Conservation (phyloP, 2,329 filamentous ascomycete species). For the Ilyonectria robusta region DNA sequence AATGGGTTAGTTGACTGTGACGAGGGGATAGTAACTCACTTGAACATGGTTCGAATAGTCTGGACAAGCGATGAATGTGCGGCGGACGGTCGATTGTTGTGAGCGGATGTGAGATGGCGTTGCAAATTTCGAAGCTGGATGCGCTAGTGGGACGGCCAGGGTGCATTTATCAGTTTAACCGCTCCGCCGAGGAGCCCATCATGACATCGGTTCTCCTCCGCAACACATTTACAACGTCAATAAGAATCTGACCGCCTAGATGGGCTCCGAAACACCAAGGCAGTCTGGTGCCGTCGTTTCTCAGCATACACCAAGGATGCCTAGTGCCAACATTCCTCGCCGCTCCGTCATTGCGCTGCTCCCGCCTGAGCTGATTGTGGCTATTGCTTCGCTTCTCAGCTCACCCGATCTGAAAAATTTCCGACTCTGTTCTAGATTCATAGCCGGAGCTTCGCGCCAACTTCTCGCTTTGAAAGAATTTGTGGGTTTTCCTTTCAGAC, state of each 20-base stretch:
- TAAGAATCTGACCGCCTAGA: neutral
- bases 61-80: neutral
- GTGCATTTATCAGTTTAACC: neutral
- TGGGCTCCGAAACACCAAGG: neutral
- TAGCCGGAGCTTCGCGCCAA: constrained; percentile 16
- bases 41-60: constrained; percentile 37
- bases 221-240: neutral
- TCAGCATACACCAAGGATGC: neutral
- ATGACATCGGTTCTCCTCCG: neutral
- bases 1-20: neutral
- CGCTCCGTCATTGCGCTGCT: constrained; percentile 30
- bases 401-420: constrained; percentile 56
- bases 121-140: neutral
- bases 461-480: constrained; percentile 52
- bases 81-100: neutral
- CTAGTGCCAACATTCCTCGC: neutral
- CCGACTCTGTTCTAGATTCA: constrained; percentile 48
- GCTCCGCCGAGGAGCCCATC: no score
- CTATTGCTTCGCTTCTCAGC: constrained; percentile 60
- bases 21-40: constrained; percentile 24
- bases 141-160: neutral
- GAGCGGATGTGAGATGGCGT: neutral
- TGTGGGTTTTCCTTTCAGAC: constrained; percentile 59
- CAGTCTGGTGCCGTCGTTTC: neutral
- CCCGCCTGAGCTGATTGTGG: constrained; percentile 58